phyloP scores from a whole-genome alignment of 176 grass and related monocot species.

The Puccinellia tenuiflora region DNA sequence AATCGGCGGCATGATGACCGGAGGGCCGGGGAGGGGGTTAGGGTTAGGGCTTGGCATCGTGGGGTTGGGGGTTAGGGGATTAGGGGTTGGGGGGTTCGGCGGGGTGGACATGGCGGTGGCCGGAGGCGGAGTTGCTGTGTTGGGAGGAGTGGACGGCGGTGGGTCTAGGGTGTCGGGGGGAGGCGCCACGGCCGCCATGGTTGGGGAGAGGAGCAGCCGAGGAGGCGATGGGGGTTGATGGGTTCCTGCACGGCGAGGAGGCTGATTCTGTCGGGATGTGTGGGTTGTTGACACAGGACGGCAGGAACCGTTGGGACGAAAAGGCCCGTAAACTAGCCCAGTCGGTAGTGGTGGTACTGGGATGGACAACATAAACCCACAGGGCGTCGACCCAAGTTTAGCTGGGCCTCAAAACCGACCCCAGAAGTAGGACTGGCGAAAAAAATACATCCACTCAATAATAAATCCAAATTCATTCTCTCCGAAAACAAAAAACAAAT shows the following conservation, averaged over 20 bases:
- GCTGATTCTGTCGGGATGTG: background rate
- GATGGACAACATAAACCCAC: too few relatives aligned
- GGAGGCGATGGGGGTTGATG: background rate
- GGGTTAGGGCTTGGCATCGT: constrained; percentile 29
- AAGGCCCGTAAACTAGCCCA: too few relatives aligned
- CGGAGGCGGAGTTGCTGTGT: constrained; percentile 1
- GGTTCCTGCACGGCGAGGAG: background rate
- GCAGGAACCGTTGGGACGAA: background rate
- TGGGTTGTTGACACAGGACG: background rate
- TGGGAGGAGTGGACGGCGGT: constrained; percentile 22
- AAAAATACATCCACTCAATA: too few relatives aligned
- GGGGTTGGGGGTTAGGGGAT: background rate
- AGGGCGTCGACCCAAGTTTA: too few relatives aligned
- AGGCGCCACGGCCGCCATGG: constrained; percentile 52
- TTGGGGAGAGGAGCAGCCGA: background rate
- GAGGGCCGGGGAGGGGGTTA: constrained; percentile 19
- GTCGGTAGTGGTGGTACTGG: too few relatives aligned
- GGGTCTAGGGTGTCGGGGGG: constrained; percentile 38
- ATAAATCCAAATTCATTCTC: too few relatives aligned
- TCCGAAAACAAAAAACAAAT: too few relatives aligned
- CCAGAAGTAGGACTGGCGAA: too few relatives aligned
- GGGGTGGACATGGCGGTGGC: constrained; percentile 15
- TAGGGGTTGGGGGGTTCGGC: constrained; percentile 13
- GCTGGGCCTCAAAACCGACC: too few relatives aligned
- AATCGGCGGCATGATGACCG: constrained; percentile 14